Conservation (phyloP, 2,329 filamentous ascomycete genomes). For the Fusarium hainanense region DNA sequence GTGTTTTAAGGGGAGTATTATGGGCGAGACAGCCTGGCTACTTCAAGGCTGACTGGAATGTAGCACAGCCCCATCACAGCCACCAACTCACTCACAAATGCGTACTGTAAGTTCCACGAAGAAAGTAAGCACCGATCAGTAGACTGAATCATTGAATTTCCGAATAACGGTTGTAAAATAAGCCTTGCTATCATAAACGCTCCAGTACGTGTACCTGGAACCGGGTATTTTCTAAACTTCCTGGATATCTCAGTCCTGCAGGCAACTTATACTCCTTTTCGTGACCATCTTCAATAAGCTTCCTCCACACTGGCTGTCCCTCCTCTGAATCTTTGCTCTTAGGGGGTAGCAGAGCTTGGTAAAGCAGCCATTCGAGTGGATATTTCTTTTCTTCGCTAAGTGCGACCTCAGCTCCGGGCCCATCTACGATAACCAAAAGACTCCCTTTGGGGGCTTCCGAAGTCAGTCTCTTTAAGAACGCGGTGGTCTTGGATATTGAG, state of each 20-base stretch:
- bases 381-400: slow-evolving; percentile 11
- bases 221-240: slow-evolving; percentile 14
- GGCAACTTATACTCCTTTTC: slow-evolving; percentile 20
- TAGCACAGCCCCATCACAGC: no score
- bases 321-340: neutral
- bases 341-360: slow-evolving; percentile 1
- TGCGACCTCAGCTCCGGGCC: neutral
- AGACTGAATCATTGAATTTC: no score
- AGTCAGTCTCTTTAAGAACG: slow-evolving; percentile 1
- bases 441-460: neutral
- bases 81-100: no score
- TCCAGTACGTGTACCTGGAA: slow-evolving; percentile 5
- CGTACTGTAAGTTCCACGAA: no score
- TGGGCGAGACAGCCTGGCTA: no score
- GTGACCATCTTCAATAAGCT: neutral
- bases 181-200: neutral
- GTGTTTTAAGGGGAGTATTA: no score
- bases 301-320: neutral
- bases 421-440: slow-evolving; percentile 3
- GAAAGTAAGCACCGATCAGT: no score
- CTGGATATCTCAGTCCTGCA: neutral
- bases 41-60: no score
- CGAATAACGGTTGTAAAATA: no score
- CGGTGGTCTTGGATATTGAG: slow-evolving; percentile 12
- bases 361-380: slow-evolving; percentile 10